phyloP scores from a whole-genome alignment of 257 asterid genomes.

The Craterostigma plantagineum region DNA sequence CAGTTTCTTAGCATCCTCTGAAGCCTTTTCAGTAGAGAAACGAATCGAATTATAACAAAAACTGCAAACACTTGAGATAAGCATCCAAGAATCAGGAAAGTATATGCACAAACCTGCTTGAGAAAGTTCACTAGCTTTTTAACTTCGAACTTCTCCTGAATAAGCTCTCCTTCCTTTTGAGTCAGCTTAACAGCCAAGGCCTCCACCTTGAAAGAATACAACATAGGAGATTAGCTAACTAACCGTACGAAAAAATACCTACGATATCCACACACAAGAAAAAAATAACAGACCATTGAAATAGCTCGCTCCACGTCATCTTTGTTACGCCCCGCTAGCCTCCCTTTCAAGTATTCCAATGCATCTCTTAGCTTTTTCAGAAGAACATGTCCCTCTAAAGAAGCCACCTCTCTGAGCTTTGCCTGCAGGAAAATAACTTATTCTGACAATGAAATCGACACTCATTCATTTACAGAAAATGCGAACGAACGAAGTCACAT shows the following conservation, averaged over 20 bases:
- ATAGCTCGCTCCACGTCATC: constrained; percentile 85
- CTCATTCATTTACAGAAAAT: no score
- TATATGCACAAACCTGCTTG: constrained; percentile 56
- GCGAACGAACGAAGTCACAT: neutral
- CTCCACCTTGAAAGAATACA: constrained; percentile 46
- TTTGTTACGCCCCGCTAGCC: constrained; percentile 64
- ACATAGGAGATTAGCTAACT: neutral
- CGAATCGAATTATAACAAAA: neutral
- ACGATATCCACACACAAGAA: neutral
- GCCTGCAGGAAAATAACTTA: constrained; percentile 46
- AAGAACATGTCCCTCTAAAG: constrained; percentile 92
- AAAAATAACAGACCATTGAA: constrained; percentile 50
- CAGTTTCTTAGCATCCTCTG: constrained; percentile 90
- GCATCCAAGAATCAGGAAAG: neutral
- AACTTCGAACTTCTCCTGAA: constrained; percentile 94
- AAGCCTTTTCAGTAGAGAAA: constrained; percentile 85
- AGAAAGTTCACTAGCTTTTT: constrained; percentile 83
- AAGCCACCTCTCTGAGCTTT: constrained; percentile 74
- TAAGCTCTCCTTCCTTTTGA: constrained; percentile 67
- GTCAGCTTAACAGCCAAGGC: constrained; percentile 91
- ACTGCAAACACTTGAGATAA: no score
- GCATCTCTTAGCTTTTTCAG: constrained; percentile 97
- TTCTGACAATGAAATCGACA: no score
- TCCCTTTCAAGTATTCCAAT: constrained; percentile 71
- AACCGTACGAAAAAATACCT: neutral